phyloP scores from a whole-genome alignment of 257 asterid genomes.

The Mitragyna speciosa region DNA sequence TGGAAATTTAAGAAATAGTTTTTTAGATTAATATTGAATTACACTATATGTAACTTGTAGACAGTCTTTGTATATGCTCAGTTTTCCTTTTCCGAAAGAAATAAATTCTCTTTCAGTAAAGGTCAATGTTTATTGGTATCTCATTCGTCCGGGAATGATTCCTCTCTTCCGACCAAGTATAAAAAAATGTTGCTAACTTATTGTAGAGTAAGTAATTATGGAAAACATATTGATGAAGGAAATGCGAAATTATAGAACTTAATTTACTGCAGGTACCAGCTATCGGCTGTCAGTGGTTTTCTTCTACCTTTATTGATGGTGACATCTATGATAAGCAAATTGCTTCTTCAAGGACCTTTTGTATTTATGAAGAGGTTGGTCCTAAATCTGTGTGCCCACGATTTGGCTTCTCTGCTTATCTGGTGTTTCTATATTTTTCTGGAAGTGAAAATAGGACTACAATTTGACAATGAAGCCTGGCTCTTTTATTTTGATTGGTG shows the following conservation, averaged over 20 bases:
- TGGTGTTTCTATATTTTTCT: conserved; percentile 1
- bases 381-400: neutral
- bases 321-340: conserved; percentile 54
- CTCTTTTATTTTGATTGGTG: neutral
- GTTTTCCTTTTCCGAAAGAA: neutral
- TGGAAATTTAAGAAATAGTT: neutral
- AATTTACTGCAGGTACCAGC: conserved; percentile 61
- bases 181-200: neutral
- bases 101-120: neutral
- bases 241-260: neutral
- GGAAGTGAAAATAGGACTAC: neutral
- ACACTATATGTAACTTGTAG: neutral
- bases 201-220: neutral
- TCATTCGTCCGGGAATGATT: neutral
- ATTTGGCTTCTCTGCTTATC: neutral
- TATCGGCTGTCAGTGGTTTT: conserved; percentile 91
- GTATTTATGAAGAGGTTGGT: conserved; percentile 78
- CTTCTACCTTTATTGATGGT: conserved; percentile 48
- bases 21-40: too few relatives aligned
- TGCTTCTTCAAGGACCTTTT: conserved; percentile 86
- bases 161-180: conserved; percentile 1
- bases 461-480: neutral
- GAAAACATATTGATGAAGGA: neutral
- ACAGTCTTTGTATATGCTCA: neutral
- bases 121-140: neutral